These are phyloP conservation scores for Gaeumannomyces tritici DNA, from an alignment of 2,329 filamentous ascomycete genomes.

Conservation along the genomic window DNA sequence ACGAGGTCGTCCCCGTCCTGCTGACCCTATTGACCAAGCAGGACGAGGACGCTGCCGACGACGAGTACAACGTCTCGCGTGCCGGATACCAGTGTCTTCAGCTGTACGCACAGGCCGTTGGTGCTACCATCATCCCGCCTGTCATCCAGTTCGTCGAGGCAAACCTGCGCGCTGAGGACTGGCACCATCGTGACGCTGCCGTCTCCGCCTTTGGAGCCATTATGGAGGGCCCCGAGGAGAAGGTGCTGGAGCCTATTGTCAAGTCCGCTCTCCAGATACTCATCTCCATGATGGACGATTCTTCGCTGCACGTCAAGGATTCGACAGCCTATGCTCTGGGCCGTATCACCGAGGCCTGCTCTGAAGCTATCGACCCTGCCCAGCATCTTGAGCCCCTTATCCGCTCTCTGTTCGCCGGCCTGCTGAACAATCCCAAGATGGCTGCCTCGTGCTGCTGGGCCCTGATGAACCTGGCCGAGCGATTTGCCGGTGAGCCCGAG, in stretches of 20 bases:
- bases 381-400: slow-evolving; percentile 80
- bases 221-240: slow-evolving; percentile 95
- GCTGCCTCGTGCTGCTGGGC: slow-evolving; percentile 98
- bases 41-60: slow-evolving; percentile 91
- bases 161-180: slow-evolving; percentile 84
- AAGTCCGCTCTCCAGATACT: slow-evolving; percentile 90
- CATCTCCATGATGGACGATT: slow-evolving; percentile 86
- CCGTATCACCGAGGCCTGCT: slow-evolving; percentile 89
- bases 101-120: slow-evolving; percentile 88
- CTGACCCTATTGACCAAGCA: slow-evolving; percentile 87
- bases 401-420: slow-evolving; percentile 77
- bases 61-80: slow-evolving; percentile 94
- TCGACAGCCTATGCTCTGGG: slow-evolving; percentile 94
- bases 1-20: slow-evolving; percentile 89
- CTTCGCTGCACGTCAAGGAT: slow-evolving; percentile 82
- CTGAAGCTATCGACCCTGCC: slow-evolving; percentile 79
- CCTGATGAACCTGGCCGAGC: slow-evolving; percentile 94
- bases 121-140: slow-evolving; percentile 70
- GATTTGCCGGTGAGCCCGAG: slow-evolving; percentile 81
- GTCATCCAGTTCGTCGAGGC: slow-evolving; percentile 87
- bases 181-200: slow-evolving; percentile 89
- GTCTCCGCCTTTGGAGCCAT: slow-evolving; percentile 97
- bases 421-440: slow-evolving; percentile 91
- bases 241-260: slow-evolving; percentile 83
- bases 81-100: slow-evolving; percentile 95